Base-by-base conservation (phyloP, 768 basidiomycete species). In the Naganishia vaughanmartiniae region DNA sequence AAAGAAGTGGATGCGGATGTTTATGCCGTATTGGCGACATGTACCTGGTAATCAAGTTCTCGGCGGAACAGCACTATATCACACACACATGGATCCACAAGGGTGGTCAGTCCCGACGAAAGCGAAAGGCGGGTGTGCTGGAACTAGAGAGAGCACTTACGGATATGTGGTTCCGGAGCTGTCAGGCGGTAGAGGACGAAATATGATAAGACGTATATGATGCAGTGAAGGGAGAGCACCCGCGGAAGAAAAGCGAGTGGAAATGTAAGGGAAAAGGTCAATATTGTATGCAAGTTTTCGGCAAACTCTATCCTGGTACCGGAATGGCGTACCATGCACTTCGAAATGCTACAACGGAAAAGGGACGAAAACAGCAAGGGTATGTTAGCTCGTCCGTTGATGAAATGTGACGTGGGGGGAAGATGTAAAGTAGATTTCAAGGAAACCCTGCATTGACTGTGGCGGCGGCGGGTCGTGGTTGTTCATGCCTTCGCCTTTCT, bases 331-430 rank as follows among this genome's bases (percentile, higher is more conserved):
- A 79, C 93, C 91, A 77, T 97, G 94, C n/a, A 94, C 91, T 84
- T 94, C 93, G 76, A 94, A 97, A 76, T 96, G 93, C 78, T 70
- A 48, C 33, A 42, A n/a, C 10, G 48, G 65, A 28, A 54, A 66
- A 2, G 6, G 21, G 34, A 51, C 4, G 1, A 65, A 4, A 31
- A 21, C 6, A 26, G n/a, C 3, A 24, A 21, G 3, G 31, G n/a
- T 46, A 9, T n/a, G 34, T 51, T 19, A 66, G 60, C 48, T 51
- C 21, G 24, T 51, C 48, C 24, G 19, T n/a, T n/a, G 6, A 51
- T 7, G 48, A 12, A 26, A 51, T 51, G 24, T 7, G 24, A 46
- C 12, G 42, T 2, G 42, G 42, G 17, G 42, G 14, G 42, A 42
- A 7, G 17, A 7, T 9, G 42, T n/a, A 42, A 42, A 2, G 15